Base-by-base conservation (phyloP, 805 yeast species). In the Myxozyma mucilagina region DNA sequence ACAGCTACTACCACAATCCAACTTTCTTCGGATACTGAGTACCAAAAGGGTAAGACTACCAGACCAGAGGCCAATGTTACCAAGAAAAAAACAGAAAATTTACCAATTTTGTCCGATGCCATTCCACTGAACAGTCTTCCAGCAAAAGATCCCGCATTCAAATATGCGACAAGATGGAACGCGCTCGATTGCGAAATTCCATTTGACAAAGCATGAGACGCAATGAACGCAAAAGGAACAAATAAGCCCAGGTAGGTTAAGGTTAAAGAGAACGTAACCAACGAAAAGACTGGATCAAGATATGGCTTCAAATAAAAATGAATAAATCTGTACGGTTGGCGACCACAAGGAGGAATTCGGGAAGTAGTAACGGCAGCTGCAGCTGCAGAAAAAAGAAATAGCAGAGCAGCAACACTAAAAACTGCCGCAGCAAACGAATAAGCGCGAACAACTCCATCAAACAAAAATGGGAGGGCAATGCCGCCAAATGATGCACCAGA, bases 401-500 rank as follows among this genome's bases (percentile, higher is more conserved):
- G 73, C n/a, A 82, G 70, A 60, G 82, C 77, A 0, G 82, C 82
- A 52, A 82, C 71, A 18, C 77, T 74, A 53, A 86, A 74, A 48
- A 81, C 75, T 1, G 84, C 80, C 85, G 85, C 82, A 8, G 73
- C 75, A 65, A 80, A 83, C 0, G 86, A 86, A 18, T 81, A 74
- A n/a, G 70, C 67, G 7, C 68, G 59, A 54, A 79, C 76, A 45
- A 82, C 70, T 24, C 70, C 70, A 53, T 80, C 75, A 29, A 82
- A 75, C 75, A 80, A 73, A 50, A 80, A 71, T 14, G 85, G 83
- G 68, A 79, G 80, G 18, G 79, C 60, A 57, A 80, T 71, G 11
- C 84, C 83, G 5, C 86, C 86, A 13, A 81, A 67, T 4, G 84
- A 78, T 0, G 85, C 82, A 13, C 86, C 86, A 6, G 79, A 68